Percentiles rank a stretch among this genome's conserved stretches.
phyloP scores from a whole-genome alignment of 2,329 filamentous ascomycete species.

The Penicillium frequentans region DNA sequence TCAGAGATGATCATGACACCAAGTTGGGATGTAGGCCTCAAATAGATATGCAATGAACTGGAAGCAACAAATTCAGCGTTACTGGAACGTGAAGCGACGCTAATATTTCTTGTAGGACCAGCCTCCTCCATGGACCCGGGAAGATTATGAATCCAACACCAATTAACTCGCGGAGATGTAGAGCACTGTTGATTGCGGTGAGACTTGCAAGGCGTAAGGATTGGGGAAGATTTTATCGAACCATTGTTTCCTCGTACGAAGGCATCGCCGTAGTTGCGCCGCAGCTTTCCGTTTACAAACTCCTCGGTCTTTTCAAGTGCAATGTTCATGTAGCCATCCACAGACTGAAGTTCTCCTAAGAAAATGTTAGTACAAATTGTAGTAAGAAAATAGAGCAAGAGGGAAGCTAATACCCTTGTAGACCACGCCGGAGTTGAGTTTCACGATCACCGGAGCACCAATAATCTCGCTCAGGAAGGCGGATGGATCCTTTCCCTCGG shows the following conservation, averaged over 20 bases:
- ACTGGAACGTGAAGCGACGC: neutral
- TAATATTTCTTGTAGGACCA: neutral
- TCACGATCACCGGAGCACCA: constrained; percentile 89
- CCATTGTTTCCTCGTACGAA: constrained; percentile 97
- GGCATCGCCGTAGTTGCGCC: constrained; percentile 85
- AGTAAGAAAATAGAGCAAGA: neutral
- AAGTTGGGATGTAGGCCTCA: neutral
- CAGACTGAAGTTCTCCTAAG: constrained; percentile 87
- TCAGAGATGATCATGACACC: neutral
- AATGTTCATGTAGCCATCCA: constrained; percentile 99
- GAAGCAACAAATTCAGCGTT: neutral
- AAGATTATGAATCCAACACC: neutral
- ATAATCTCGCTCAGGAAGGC: constrained; percentile 93
- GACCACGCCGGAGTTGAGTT: constrained; percentile 96
- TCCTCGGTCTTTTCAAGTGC: constrained; percentile 94
- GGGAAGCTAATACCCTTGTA: constrained; percentile 75
- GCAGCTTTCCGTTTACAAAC: constrained; percentile 79
- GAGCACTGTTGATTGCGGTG: constrained; percentile 25
- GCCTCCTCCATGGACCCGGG: neutral
- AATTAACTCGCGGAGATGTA: constrained; percentile 41
- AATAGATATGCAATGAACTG: neutral
- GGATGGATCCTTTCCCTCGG: constrained; percentile 86
- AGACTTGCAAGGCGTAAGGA: neutral
- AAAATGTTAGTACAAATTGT: neutral
- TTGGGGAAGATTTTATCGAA: constrained; percentile 35